These are phyloP conservation scores for Anisodus acutangulus DNA, from an alignment of 257 asterid genomes.

Conservation along the genomic window DNA sequence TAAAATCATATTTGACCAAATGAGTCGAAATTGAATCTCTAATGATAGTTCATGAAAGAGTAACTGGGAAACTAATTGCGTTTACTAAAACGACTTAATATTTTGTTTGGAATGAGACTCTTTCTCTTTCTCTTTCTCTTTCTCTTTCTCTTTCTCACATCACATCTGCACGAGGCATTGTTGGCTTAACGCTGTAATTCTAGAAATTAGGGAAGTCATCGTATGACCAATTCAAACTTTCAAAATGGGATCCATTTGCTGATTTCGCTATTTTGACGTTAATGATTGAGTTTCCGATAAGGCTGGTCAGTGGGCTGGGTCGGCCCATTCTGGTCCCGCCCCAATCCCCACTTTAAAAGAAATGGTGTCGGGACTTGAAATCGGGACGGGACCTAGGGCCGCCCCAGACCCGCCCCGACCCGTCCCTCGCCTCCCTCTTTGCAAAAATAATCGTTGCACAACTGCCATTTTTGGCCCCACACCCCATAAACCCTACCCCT, in stretches of 20 bases:
- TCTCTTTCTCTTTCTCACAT: neutral
- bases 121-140: neutral
- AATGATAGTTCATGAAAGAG: neutral
- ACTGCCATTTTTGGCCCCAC: too few species aligned
- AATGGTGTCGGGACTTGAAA: too few species aligned
- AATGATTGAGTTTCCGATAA: constrained; percentile 29
- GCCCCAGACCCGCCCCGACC: too few species aligned
- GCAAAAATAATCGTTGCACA: too few species aligned
- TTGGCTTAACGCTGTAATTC: neutral
- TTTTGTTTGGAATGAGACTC: neutral
- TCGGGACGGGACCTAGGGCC: too few species aligned
- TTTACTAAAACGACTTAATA: neutral
- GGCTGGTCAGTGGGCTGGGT: too few species aligned
- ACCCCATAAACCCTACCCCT: too few species aligned
- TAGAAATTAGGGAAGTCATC: constrained; percentile 22
- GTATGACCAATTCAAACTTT: constrained; percentile 46
- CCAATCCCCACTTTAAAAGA: too few species aligned
- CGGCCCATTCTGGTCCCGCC: too few species aligned
- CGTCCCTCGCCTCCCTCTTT: too few species aligned
- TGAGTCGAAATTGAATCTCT: neutral
- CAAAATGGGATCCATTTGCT: constrained; percentile 17
- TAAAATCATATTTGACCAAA: constrained; percentile 6
- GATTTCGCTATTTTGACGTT: constrained; percentile 19
- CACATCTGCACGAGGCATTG: neutral
- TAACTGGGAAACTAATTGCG: neutral